These are phyloP conservation scores for Mallotus nudiflorus DNA, from an alignment of 345 rosid species.

Conservation along the genomic window DNA sequence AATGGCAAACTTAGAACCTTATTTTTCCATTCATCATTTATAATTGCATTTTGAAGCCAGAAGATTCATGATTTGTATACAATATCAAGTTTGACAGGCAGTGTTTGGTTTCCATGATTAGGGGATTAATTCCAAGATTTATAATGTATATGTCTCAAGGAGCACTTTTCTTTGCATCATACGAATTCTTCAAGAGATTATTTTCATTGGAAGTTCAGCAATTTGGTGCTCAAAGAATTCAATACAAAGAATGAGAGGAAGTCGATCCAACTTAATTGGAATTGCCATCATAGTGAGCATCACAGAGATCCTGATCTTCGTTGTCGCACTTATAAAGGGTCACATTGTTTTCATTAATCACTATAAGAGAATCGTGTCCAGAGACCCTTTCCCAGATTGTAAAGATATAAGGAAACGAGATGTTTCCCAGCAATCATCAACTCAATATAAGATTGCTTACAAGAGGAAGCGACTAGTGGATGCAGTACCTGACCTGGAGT, in stretches of 20 bases:
- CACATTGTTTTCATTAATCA: neutral
- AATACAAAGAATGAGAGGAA: constrained; percentile 24
- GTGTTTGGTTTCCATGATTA: constrained; percentile 31
- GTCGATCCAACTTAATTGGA: constrained; percentile 17
- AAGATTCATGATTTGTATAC: too few relatives aligned
- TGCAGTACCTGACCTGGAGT: neutral
- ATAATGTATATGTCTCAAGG: constrained; percentile 89
- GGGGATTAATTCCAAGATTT: constrained; percentile 87
- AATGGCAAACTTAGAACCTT: neutral
- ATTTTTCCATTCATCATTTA: too few relatives aligned
- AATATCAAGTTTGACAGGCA: neutral
- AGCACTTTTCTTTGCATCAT: constrained; percentile 83
- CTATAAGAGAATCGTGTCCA: neutral
- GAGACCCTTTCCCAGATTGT: neutral
- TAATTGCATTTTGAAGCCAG: too few relatives aligned
- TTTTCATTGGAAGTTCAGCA: constrained; percentile 44
- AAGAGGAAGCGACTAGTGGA: neutral
- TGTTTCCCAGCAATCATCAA: too few relatives aligned
- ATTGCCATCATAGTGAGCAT: constrained; percentile 1
- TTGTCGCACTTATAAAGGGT: too few relatives aligned
- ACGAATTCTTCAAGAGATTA: constrained; percentile 69
- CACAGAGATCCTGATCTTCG: neutral
- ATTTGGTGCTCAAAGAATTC: constrained; percentile 20
- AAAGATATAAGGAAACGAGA: neutral
- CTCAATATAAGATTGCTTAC: too few relatives aligned